Evolutionary conservation across 2,329 filamentous ascomycete species (phyloP), one percentile per base, ranked within the genome.

Genomic region (Dactylellina parvicollis): DNA sequence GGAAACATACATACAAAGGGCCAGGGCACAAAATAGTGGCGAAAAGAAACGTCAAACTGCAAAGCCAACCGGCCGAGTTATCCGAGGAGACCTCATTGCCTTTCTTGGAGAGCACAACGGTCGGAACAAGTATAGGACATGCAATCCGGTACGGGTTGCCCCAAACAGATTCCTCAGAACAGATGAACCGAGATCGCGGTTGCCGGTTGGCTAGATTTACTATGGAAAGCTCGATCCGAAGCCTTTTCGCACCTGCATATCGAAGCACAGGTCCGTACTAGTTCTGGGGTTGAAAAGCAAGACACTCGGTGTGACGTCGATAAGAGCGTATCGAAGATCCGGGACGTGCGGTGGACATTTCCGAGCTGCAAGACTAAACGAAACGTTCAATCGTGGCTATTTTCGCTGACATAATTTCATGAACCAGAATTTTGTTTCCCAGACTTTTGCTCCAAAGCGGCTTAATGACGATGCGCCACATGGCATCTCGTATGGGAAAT

Each of bases 61-160:
- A n/a, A n/a, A n/a, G n/a, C n/a, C n/a, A n/a, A 14, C 34, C 22
- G 5, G 38, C 55, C 55, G 55, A 59, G 40, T 59, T 59, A 59
- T 32, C 55, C 55, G 55, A 59, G 36, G 2, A 10, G 42, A 56
- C 42, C 22, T 47, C 24, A 20, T 47, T 59, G 26, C 55, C 55
- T 40, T 18, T 47, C 38, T 59, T 47, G 38, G 40, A 46, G 46
- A 12, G 7, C 32, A 22, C 18, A 54, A 30, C 18, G 22, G 46
- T 30, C n/a, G n/a, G n/a, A n/a, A n/a, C n/a, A n/a, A n/a, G n/a
- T n/a, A n/a, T n/a, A n/a, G n/a, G n/a, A n/a, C n/a, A n/a, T n/a
- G n/a, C n/a, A n/a, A n/a, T 32, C 16, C 34, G 34, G 34, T 38
- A 38, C 34, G 12, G 12, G 4, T 38, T 38, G 12, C 34, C 34